Conservation (phyloP, 2,329 filamentous ascomycete species). For the Dothideomycetes sp. region DNA sequence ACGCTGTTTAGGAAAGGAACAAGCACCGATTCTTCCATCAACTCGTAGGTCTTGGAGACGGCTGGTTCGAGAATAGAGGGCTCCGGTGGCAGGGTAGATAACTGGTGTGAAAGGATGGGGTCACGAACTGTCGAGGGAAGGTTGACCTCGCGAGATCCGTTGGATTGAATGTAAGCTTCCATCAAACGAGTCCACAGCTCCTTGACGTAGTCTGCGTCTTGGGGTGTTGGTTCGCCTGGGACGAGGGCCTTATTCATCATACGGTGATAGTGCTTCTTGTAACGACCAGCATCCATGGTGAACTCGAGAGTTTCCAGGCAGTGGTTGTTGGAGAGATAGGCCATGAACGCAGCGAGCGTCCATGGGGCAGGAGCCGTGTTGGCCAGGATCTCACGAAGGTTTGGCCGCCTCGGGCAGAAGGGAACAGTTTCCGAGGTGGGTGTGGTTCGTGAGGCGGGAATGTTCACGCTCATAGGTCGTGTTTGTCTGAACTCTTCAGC, state of each 20-base stretch:
- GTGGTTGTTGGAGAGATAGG: slow-evolving; percentile 92
- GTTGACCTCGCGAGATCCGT: slow-evolving; percentile 80
- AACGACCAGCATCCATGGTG: slow-evolving; percentile 85
- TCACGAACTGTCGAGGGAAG: slow-evolving; percentile 80
- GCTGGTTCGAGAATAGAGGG: slow-evolving; percentile 73
- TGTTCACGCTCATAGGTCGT: slow-evolving; percentile 1
- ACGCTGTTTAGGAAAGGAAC: slow-evolving; percentile 77
- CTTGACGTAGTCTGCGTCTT: slow-evolving; percentile 60
- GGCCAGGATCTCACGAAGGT: slow-evolving; percentile 76
- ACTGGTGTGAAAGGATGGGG: slow-evolving; percentile 58
- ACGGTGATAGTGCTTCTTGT: slow-evolving; percentile 57
- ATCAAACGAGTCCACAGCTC: slow-evolving; percentile 82
- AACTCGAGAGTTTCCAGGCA: slow-evolving; percentile 96
- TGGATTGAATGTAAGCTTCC: slow-evolving; percentile 81
- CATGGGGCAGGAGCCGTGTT: slow-evolving; percentile 81
- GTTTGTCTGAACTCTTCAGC: slow-evolving; percentile 28
- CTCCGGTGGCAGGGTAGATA: slow-evolving; percentile 54
- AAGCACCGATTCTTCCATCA: slow-evolving; percentile 95
- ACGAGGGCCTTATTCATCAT: slow-evolving; percentile 43
- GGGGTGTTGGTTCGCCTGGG: slow-evolving; percentile 36
- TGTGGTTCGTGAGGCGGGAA: slow-evolving; percentile 18
- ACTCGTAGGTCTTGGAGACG: slow-evolving; percentile 79
- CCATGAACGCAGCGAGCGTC: slow-evolving; percentile 88
- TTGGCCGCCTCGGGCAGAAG: slow-evolving; percentile 55
- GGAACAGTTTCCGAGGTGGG: slow-evolving; percentile 31